Conservation (phyloP, 306 rosid genomes). For the Delonix regia region DNA sequence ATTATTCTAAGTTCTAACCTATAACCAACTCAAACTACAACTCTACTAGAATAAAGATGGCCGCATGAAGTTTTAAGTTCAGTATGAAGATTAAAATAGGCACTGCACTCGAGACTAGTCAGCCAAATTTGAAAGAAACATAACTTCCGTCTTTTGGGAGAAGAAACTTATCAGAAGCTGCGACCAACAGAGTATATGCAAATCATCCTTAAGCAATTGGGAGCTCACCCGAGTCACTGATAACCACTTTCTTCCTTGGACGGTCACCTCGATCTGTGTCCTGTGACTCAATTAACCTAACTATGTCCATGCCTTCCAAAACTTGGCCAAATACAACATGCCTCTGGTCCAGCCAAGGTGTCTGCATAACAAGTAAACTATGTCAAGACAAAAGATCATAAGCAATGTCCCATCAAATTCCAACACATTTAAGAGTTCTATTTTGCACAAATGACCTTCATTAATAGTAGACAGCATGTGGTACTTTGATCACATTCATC, state of each 20-base stretch:
- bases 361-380: constrained; percentile 53
- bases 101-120: constrained; percentile 25
- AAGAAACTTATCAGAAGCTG: constrained; percentile 24
- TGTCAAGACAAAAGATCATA: constrained; percentile 22
- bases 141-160: neutral
- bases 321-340: constrained; percentile 99
- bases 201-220: constrained; percentile 63
- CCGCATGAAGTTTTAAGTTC: constrained; percentile 16
- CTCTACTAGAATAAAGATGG: constrained; percentile 26
- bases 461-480: neutral
- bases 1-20: no score
- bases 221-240: constrained; percentile 85
- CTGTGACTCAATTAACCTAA: constrained; percentile 76
- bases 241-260: constrained; percentile 85
- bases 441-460: neutral
- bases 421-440: neutral
- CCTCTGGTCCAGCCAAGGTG: constrained; percentile 92
- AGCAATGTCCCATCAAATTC: constrained; percentile 4
- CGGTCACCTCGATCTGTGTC: constrained; percentile 95
- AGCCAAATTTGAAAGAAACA: constrained; percentile 19
- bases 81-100: constrained; percentile 28
- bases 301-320: constrained; percentile 89
- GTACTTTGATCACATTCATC: neutral
- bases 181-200: neutral
- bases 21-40: constrained; percentile 23